A percentile compares a stretch with the other conserved stretches of the same genome.
phyloP scores from a whole-genome alignment of 176 grass and related monocot species.

The Paspalum notatum region DNA sequence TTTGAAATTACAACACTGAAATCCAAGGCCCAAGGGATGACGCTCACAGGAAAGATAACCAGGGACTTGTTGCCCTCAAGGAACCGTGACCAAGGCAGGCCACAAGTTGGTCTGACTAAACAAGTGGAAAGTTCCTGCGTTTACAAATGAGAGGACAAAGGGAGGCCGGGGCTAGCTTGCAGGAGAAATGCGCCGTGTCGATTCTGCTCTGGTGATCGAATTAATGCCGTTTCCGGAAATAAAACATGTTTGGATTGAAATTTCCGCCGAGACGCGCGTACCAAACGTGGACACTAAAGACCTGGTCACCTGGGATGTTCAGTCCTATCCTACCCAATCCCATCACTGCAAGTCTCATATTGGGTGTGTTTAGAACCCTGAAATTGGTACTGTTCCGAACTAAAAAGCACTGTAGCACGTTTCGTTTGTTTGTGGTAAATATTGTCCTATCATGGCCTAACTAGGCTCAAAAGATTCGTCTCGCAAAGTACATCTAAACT shows the following conservation, averaged over 20 bases:
- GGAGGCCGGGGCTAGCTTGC: background rate
- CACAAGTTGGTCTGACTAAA: constrained; percentile 8
- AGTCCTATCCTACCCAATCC: background rate
- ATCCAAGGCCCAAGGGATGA: no score
- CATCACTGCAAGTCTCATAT: background rate
- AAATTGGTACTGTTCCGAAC: no score
- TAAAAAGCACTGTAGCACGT: no score
- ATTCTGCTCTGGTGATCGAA: background rate
- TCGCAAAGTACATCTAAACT: no score
- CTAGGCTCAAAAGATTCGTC: no score
- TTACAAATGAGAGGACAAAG: background rate
- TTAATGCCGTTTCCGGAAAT: constrained; percentile 17
- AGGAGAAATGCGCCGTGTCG: background rate
- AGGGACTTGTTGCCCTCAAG: background rate
- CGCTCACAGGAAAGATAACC: no score
- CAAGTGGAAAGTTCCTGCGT: background rate
- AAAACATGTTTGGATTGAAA: constrained; percentile 13
- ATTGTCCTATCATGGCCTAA: no score
- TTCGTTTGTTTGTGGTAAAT: no score
- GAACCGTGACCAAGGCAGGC: background rate
- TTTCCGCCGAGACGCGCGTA: background rate
- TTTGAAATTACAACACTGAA: no score
- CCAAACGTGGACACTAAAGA: background rate
- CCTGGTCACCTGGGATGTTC: background rate
- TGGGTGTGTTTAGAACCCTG: no score